Evolutionary conservation across 306 rosid species (phyloP).

Genomic region (Crotalaria pallida): DNA sequence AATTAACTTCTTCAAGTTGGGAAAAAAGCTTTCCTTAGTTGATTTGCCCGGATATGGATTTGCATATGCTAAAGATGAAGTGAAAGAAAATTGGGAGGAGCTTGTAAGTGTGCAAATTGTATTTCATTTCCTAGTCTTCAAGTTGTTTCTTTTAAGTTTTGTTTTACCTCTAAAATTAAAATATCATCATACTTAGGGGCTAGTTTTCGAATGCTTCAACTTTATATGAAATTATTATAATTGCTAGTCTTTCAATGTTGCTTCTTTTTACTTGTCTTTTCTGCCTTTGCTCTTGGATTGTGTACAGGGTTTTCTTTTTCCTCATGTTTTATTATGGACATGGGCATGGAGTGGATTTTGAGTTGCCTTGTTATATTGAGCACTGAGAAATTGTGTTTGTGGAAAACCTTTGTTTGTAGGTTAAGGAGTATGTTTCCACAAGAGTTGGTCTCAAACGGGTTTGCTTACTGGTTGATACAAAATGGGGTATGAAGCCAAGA

Average conservation of each 20-base stretch:
- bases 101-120: conserved; percentile 62
- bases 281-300: neutral
- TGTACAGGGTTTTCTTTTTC: neutral
- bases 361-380: neutral
- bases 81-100: conserved; percentile 94
- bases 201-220: neutral
- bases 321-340: neutral
- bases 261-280: neutral
- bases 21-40: conserved; percentile 67
- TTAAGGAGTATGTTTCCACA: conserved; percentile 86
- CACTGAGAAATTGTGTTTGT: neutral
- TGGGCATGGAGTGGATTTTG: neutral
- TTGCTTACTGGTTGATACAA: conserved; percentile 84
- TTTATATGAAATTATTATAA: neutral
- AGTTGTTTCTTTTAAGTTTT: conserved; percentile 1
- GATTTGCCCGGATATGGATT: conserved; percentile 99
- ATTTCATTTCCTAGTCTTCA: conserved; percentile 4
- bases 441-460: conserved; percentile 81
- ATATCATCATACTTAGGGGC: neutral
- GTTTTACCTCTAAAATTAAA: neutral
- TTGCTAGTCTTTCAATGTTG: neutral
- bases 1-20: conserved; percentile 78
- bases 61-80: conserved; percentile 97
- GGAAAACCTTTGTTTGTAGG: conserved; percentile 42
- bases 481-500: conserved; percentile 98